A percentile compares a stretch with the other conserved stretches of the same genome.
phyloP scores from a whole-genome alignment of 1,139 yeast genomes.

The Sugiyamaella novakii region DNA sequence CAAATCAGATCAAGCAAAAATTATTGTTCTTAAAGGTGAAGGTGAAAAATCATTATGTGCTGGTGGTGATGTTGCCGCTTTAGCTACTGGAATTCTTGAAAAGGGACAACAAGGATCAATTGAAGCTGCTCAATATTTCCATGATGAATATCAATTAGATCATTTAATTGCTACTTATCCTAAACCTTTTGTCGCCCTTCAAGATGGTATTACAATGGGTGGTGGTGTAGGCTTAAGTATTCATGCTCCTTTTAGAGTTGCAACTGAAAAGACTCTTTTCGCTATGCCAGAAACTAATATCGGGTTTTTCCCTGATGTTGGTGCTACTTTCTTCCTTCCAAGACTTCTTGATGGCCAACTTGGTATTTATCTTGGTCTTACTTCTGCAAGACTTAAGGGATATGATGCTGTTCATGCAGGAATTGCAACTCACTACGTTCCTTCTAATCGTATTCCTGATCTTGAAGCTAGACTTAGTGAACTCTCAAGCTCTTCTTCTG shows the following conservation, averaged over 20 bases:
- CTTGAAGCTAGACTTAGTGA: constrained; percentile 67
- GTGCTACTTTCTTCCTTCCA: constrained; percentile 86
- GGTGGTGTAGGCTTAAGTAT: constrained; percentile 95
- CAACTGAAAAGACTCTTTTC: constrained; percentile 83
- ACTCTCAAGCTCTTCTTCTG: constrained; percentile 37
- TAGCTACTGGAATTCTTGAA: constrained; percentile 54
- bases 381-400: constrained; percentile 79
- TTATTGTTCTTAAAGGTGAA: constrained; percentile 70
- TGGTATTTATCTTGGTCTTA: constrained; percentile 83
- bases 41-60: constrained; percentile 56
- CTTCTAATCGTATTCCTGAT: constrained; percentile 61
- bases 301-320: constrained; percentile 97
- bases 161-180: constrained; percentile 76
- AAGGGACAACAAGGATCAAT: constrained; percentile 43
- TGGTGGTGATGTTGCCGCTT: constrained; percentile 91
- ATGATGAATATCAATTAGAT: constrained; percentile 78
- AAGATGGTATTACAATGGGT: constrained; percentile 97
- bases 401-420: constrained; percentile 81
- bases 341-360: constrained; percentile 75
- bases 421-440: constrained; percentile 86
- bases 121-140: constrained; percentile 65
- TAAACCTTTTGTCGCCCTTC: constrained; percentile 80
- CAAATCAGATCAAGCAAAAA: constrained; percentile 63
- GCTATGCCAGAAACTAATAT: constrained; percentile 99
- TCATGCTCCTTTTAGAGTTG: constrained; percentile 92